Conservation (phyloP, 768 basidiomycete genomes). For the Neoboletus subvelutipes region DNA sequence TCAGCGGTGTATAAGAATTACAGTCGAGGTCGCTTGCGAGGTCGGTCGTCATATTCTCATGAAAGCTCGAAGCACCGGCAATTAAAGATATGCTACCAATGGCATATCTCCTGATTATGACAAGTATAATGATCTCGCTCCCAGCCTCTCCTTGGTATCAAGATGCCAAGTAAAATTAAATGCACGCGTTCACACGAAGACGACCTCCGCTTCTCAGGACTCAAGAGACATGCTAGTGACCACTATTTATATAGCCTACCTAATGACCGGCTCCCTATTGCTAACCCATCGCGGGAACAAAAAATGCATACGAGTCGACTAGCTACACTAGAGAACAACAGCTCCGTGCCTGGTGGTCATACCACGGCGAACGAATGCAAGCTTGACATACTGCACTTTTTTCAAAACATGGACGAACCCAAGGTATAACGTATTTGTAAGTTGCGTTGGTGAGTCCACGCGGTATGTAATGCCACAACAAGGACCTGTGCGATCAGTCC, state of each 20-base stretch:
- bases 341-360: background rate
- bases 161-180: background rate
- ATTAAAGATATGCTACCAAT: background rate
- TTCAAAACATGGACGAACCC: background rate
- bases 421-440: conserved; percentile 10
- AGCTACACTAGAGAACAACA: background rate
- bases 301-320: background rate
- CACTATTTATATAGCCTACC: too few species aligned
- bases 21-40: too few species aligned
- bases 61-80: too few species aligned
- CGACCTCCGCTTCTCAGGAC: background rate
- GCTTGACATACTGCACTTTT: background rate
- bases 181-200: background rate
- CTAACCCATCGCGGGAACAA: background rate
- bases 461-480: background rate
- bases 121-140: background rate
- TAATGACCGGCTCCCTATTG: background rate
- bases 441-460: background rate
- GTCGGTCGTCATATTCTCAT: too few species aligned
- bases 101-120: too few species aligned
- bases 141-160: background rate
- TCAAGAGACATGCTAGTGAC: background rate
- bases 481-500: conserved; percentile 3
- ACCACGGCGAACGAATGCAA: background rate
- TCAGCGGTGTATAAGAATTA: too few species aligned